phyloP scores from a whole-genome alignment of 805 yeast genomes.

The Metschnikowia corniflorae region DNA sequence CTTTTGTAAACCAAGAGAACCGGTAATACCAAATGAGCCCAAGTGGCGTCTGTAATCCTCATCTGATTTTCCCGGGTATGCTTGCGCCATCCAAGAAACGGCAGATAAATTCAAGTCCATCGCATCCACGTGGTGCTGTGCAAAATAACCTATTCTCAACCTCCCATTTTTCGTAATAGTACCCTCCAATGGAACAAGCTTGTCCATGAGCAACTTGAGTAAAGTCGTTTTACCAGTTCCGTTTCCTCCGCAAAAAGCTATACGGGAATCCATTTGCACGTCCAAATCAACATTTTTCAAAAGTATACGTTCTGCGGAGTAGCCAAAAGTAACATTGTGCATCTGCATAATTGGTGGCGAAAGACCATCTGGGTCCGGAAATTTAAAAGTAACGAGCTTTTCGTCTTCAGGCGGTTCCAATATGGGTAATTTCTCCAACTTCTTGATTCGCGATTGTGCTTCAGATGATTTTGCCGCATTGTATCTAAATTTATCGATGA shows the following conservation, averaged over 20 bases:
- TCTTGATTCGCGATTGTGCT: conserved; percentile 97
- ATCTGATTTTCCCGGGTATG: conserved; percentile 89
- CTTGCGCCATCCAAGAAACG: conserved; percentile 88
- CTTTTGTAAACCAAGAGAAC: conserved; percentile 86
- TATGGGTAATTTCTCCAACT: conserved; percentile 88
- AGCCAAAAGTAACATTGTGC: conserved; percentile 84
- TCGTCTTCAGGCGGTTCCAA: conserved; percentile 95
- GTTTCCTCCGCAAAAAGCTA: conserved; percentile 97
- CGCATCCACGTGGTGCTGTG: conserved; percentile 98
- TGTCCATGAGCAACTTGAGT: conserved; percentile 80
- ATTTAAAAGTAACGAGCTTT: conserved; percentile 74
- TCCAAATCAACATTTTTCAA: conserved; percentile 79
- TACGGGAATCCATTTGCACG: conserved; percentile 89
- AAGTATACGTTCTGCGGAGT: conserved; percentile 59
- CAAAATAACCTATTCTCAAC: conserved; percentile 91
- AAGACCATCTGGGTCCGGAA: conserved; percentile 91
- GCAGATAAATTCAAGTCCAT: conserved; percentile 86
- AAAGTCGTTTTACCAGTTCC: conserved; percentile 99
- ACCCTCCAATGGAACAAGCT: conserved; percentile 71
- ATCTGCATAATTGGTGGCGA: conserved; percentile 93
- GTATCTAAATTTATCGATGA: conserved; percentile 94
- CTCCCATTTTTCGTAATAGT: conserved; percentile 76
- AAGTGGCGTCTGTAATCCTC: conserved; percentile 96
- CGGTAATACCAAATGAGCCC: conserved; percentile 96
- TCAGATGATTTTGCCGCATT: conserved; percentile 97